Evolutionary conservation across 2,329 filamentous ascomycete genomes (phyloP).

Genomic region (Cladobotryum mycophilum): DNA sequence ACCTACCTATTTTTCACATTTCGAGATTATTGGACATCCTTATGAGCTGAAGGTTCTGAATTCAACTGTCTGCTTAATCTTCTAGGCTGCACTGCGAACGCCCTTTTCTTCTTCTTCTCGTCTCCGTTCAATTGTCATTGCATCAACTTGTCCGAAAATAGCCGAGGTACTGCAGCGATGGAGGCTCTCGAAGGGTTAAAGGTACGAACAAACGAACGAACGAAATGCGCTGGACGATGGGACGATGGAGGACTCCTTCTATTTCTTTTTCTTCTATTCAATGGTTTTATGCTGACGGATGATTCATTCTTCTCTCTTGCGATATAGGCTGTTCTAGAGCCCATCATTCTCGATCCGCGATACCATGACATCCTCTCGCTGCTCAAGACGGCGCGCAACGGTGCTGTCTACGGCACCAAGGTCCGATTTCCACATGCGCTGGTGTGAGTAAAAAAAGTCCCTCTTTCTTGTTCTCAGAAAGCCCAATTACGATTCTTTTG

Average conservation of each 20-base stretch:
- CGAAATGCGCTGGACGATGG: no score
- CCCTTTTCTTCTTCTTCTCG: neutral
- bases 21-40: neutral
- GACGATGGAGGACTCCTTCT: no score
- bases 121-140: neutral
- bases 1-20: neutral
- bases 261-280: neutral
- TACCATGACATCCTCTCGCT: conserved; percentile 82
- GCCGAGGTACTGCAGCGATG: conserved; percentile 15
- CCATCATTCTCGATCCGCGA: conserved; percentile 71
- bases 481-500: no score
- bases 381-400: conserved; percentile 91
- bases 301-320: neutral
- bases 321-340: conserved; percentile 62
- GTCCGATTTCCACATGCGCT: conserved; percentile 97
- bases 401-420: conserved; percentile 92
- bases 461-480: no score
- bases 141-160: conserved; percentile 1
- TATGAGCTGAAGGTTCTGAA: neutral
- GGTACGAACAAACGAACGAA: conserved; percentile 12
- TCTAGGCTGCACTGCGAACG: neutral
- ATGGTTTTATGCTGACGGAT: neutral
- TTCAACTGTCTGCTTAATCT: neutral
- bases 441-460: no score
- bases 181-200: conserved; percentile 18